Percentiles rank a stretch among this genome's conserved stretches.
Conservation (phyloP, 306 rosid species). For the Corylus avellana region DNA sequence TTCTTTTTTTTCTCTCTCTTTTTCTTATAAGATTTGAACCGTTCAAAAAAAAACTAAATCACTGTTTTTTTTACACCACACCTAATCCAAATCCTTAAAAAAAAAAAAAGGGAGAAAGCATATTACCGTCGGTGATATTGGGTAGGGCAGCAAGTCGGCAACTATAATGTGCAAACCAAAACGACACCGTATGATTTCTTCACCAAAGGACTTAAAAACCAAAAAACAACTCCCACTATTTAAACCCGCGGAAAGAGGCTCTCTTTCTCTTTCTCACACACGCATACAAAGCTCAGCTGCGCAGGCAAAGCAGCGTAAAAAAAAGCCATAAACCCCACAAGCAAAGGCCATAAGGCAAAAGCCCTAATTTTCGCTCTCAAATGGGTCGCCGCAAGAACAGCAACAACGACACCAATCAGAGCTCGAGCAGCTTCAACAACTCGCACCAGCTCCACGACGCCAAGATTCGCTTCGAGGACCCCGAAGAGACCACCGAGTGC, state of each 20-base stretch:
- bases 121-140: too few relatives aligned
- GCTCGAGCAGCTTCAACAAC: constrained; percentile 23
- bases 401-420: constrained; percentile 27
- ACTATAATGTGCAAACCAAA: too few relatives aligned
- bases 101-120: too few relatives aligned
- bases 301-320: background rate
- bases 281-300: constrained; percentile 3
- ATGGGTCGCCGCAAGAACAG: constrained; percentile 73
- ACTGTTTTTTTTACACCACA: too few relatives aligned
- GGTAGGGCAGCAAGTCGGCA: too few relatives aligned
- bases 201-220: constrained; percentile 15
- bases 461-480: constrained; percentile 60
- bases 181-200: too few relatives aligned
- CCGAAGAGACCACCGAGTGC: constrained; percentile 58
- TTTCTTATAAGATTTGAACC: too few relatives aligned
- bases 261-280: background rate
- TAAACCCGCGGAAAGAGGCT: background rate
- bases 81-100: too few relatives aligned
- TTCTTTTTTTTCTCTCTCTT: too few relatives aligned
- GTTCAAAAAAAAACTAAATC: too few relatives aligned
- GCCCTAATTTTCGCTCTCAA: constrained; percentile 9
- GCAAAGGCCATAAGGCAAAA: background rate
- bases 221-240: background rate
- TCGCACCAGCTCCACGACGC: constrained; percentile 29
- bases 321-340: constrained; percentile 13